Evolutionary conservation across 208 protist genomes (phyloP).

Genomic region (Wallacemonas sp.): DNA sequence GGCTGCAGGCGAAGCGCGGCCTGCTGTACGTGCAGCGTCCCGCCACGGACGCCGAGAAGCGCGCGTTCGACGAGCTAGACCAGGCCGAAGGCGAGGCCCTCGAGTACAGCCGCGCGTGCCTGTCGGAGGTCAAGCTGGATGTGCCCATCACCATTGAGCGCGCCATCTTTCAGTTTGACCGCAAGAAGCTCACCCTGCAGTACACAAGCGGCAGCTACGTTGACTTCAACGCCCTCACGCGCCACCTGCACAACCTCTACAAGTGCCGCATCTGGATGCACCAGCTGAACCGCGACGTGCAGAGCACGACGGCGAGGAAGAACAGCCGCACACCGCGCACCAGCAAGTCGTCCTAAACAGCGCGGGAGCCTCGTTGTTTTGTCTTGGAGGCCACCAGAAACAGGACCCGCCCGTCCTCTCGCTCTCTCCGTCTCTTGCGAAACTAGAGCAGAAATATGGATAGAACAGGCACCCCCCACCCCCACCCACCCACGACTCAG

Average conservation of each 20-base stretch:
- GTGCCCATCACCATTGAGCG: slow-evolving; percentile 68
- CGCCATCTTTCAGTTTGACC: slow-evolving; percentile 87
- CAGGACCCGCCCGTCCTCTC: background rate
- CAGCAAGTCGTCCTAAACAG: slow-evolving; percentile 17
- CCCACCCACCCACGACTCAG: too few relatives aligned
- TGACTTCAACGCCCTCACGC: slow-evolving; percentile 81
- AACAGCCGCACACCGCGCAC: slow-evolving; percentile 17
- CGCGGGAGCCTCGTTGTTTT: too few relatives aligned
- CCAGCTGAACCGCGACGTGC: slow-evolving; percentile 76
- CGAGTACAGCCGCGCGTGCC: slow-evolving; percentile 48
- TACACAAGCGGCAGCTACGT: slow-evolving; percentile 78
- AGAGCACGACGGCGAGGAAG: slow-evolving; percentile 20
- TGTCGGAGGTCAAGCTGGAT: slow-evolving; percentile 48
- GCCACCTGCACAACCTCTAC: slow-evolving; percentile 71
- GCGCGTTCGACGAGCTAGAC: slow-evolving; percentile 38
- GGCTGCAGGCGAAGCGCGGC: slow-evolving; percentile 1
- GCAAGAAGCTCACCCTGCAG: slow-evolving; percentile 88
- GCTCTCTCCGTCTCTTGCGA: slow-evolving; percentile 7
- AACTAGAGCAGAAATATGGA: too few relatives aligned
- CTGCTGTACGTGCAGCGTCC: slow-evolving; percentile 54
- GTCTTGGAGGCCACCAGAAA: too few relatives aligned
- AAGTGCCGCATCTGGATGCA: slow-evolving; percentile 92
- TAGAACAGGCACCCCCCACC: too few relatives aligned
- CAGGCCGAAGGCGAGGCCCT: slow-evolving; percentile 63
- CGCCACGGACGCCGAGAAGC: slow-evolving; percentile 52